Conservation (phyloP, 2,329 filamentous ascomycete genomes). For the Sporothrix humicola region DNA sequence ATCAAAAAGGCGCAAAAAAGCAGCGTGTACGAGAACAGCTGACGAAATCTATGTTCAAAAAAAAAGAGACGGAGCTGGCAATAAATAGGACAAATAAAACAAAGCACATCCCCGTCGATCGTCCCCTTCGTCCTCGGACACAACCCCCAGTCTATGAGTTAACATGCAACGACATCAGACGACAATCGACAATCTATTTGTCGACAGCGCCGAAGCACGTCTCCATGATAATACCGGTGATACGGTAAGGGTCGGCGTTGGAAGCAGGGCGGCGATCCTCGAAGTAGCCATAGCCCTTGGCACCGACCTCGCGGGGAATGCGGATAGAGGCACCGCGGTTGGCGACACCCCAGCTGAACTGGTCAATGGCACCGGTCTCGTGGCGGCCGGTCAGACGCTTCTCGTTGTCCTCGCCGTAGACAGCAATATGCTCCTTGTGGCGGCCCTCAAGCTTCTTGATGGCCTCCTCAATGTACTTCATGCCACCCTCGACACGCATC, state of each 20-base stretch:
- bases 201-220: conserved; percentile 40
- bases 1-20: conserved; percentile 19
- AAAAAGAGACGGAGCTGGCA: conserved; percentile 14
- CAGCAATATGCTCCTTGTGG: conserved; percentile 82
- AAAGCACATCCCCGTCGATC: neutral
- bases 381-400: conserved; percentile 89
- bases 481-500: conserved; percentile 89
- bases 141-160: neutral
- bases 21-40: conserved; percentile 29
- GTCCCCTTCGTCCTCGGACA: neutral
- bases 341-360: conserved; percentile 92
- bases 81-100: neutral
- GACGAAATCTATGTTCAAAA: conserved; percentile 26
- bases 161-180: neutral
- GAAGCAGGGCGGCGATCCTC: conserved; percentile 69
- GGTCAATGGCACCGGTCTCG: conserved; percentile 92
- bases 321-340: conserved; percentile 95
- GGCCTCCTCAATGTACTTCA: conserved; percentile 89
- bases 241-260: conserved; percentile 81
- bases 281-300: conserved; percentile 73
- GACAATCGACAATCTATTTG: conserved; percentile 30
- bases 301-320: conserved; percentile 70
- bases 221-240: conserved; percentile 51
- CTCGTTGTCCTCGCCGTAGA: conserved; percentile 95
- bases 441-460: conserved; percentile 83